Evolutionary conservation across 192 early-diverging fungal species (phyloP).

Genomic region (Kickxella alabastrina): DNA sequence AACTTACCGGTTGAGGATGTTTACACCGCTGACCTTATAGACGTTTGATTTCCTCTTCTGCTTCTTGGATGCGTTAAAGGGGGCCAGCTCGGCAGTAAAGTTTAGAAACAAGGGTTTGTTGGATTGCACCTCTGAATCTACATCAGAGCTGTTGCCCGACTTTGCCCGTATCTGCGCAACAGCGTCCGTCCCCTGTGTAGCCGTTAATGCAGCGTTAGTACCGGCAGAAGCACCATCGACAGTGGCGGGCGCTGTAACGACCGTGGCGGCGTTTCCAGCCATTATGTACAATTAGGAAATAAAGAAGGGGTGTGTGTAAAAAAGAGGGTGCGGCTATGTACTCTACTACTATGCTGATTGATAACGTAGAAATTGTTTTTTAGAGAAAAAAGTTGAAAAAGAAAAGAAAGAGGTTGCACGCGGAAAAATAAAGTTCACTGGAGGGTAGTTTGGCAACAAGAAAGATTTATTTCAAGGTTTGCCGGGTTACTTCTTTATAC

Average conservation of each 20-base stretch:
- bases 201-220: constrained; percentile 2
- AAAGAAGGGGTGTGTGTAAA: neutral
- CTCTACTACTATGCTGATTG: no score
- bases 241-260: neutral
- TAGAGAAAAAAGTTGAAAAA: neutral
- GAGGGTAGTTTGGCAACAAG: no score
- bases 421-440: neutral
- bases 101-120: constrained; percentile 55
- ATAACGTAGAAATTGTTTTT: no score
- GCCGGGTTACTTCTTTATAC: neutral
- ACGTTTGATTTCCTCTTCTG: constrained; percentile 46
- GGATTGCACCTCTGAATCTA: constrained; percentile 38
- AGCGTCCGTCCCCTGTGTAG: no score
- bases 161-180: neutral
- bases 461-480: no score
- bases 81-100: constrained; percentile 50
- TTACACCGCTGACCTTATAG: constrained; percentile 67
- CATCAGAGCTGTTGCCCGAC: constrained; percentile 30
- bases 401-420: neutral
- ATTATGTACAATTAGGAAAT: constrained; percentile 5
- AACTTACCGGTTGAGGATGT: constrained; percentile 61
- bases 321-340: no score
- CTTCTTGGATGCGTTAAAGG: constrained; percentile 38
- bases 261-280: neutral
- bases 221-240: neutral